Base-by-base conservation (phyloP, 768 basidiomycete species). In the Auricularia cornea region DNA sequence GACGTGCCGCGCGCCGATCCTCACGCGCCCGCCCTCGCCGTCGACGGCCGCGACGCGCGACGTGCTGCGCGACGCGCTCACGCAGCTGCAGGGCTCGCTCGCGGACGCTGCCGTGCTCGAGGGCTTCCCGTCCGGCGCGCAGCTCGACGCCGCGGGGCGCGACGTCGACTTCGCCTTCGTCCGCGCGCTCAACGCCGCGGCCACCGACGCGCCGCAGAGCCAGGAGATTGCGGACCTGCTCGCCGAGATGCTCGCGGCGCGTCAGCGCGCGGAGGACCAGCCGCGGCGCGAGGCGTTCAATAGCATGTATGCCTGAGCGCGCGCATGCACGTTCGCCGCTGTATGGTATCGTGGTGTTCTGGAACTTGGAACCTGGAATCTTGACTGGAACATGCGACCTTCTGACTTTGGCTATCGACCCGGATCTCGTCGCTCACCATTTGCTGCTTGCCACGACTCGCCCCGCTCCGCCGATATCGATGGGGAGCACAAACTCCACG, bases 1-100 rank as follows among this genome's bases (percentile, higher is more conserved):
- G 16, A 79, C 83, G 63, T 89, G 87, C 71, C 84, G 88, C 57
- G 76, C 75, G 26, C 72, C 75, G 38, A 74, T 88, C 11, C 63
- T 81, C 16, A 41, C 38, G 12, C 64, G 54, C 16, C 54, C 54
- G 54, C 28, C 54, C 26, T 57, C 54, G 12, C 54, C 54, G 26
- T 6, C 54, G 28, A 57, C 54, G 10, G 26, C 26, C 10, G 54
- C 26, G 30, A 57, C 23, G 16, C 54, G 54, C 26, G 26, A 28
- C 28, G 28, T 57, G 2, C 54, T 57, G 6, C 54, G 30, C 26
- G 54, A 57, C 30, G 54, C 54, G 30, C 28, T 57, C 26, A 16
- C 12, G 30, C 54, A 57, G 30, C 30, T 57, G 28, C 28, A 57
- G 28, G 54, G 54, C 26, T 29, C 54, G 30, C 54, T 57, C 54